Percentiles rank a stretch among this genome's conserved stretches.
phyloP scores from a whole-genome alignment of 441 rosid species.

The Euphorbia celastroides region DNA sequence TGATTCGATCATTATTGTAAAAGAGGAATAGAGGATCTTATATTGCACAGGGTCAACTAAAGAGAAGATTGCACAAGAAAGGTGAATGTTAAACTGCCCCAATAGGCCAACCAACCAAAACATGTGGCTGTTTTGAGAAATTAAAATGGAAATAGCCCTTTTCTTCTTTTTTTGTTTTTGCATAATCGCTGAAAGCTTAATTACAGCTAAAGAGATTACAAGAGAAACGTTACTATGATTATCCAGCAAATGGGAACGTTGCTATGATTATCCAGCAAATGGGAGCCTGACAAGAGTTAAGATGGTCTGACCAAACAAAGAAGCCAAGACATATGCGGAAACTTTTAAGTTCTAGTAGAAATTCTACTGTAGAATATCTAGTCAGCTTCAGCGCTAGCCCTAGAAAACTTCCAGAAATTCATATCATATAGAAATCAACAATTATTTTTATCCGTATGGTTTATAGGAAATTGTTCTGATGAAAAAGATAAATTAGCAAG shows the following conservation, averaged over 20 bases:
- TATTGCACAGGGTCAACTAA: background rate
- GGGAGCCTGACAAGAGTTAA: background rate
- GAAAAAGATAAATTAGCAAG: constrained; percentile 1
- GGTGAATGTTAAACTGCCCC: background rate
- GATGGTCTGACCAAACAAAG: background rate
- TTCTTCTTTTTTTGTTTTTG: background rate
- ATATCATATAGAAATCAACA: background rate
- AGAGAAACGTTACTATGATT: background rate
- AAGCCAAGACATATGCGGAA: background rate
- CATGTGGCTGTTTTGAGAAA: background rate
- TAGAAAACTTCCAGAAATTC: background rate
- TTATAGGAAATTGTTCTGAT: background rate
- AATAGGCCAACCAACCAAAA: background rate
- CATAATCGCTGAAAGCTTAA: background rate
- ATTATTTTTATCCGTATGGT: background rate
- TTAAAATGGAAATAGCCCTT: background rate
- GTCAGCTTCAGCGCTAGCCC: background rate
- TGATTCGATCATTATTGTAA: background rate
- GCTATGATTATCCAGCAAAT: background rate
- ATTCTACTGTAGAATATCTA: no score
- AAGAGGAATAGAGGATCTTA: background rate
- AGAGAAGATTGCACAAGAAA: background rate
- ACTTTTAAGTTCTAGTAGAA: background rate
- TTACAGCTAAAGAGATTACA: background rate
- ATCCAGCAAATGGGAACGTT: background rate